A percentile compares a stretch with the other conserved stretches of the same genome.
phyloP scores from a whole-genome alignment of 2,329 filamentous ascomycete genomes.

The Alternaria gaisen region DNA sequence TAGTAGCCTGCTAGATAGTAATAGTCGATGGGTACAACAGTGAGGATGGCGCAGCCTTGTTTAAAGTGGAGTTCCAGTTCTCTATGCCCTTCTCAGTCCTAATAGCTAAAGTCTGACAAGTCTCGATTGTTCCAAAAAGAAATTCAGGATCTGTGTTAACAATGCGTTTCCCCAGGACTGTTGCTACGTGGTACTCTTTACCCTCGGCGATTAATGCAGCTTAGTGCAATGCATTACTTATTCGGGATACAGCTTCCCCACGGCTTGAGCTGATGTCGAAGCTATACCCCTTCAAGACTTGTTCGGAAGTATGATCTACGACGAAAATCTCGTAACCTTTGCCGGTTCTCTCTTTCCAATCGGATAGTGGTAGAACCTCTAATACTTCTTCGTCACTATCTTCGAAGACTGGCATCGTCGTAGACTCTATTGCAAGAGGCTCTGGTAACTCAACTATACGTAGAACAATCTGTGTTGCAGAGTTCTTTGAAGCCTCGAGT shows the following conservation, averaged over 20 bases:
- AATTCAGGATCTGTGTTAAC: background rate
- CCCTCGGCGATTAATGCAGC: background rate
- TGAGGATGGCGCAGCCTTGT: background rate
- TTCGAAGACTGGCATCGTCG: background rate
- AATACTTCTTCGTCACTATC: background rate
- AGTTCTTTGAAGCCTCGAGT: background rate
- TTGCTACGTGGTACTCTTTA: background rate
- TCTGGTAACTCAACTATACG: background rate
- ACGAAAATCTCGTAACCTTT: background rate
- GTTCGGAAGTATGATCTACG: background rate
- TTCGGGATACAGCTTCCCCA: background rate
- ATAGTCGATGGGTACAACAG: background rate
- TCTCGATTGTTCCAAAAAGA: background rate
- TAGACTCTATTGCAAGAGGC: slow-evolving; percentile 1
- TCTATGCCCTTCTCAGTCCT: background rate
- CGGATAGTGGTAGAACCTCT: background rate
- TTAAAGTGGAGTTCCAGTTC: background rate
- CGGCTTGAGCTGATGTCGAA: background rate
- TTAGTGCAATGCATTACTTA: background rate
- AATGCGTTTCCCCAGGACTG: background rate
- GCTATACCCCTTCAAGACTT: background rate
- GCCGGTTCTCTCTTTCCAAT: background rate
- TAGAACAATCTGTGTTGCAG: background rate
- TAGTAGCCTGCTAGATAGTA: background rate
- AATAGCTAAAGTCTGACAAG: background rate